Conservation (phyloP, 495 filamentous ascomycete species). For the Xylaria nigripes region DNA sequence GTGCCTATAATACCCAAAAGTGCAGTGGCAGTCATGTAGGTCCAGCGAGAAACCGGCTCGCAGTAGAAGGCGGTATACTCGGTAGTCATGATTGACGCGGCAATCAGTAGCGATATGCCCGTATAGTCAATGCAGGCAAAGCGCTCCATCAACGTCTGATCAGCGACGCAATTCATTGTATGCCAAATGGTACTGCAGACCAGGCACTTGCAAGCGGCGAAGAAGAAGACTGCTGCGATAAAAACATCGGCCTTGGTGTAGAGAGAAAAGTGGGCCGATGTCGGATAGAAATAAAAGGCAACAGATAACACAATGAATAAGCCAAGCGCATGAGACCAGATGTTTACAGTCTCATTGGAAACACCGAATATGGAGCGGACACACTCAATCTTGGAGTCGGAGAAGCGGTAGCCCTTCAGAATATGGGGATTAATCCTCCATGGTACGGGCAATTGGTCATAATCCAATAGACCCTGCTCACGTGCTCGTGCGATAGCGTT, state of each 20-base stretch:
- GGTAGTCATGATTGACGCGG: conserved; percentile 94
- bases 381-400: conserved; percentile 77
- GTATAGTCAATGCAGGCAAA: conserved; percentile 99
- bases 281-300: conserved; percentile 95
- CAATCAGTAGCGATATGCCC: conserved; percentile 92
- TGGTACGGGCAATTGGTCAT: conserved; percentile 81
- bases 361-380: conserved; percentile 71
- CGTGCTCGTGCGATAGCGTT: conserved; percentile 67
- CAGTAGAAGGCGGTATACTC: conserved; percentile 99
- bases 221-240: conserved; percentile 91
- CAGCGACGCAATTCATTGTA: conserved; percentile 92
- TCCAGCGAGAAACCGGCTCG: conserved; percentile 78
- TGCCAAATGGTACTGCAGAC: conserved; percentile 96
- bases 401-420: conserved; percentile 83
- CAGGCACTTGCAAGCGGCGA: conserved; percentile 91
- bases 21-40: conserved; percentile 77
- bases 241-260: conserved; percentile 81
- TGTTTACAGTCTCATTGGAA: conserved; percentile 94
- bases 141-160: conserved; percentile 80
- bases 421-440: conserved; percentile 97
- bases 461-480: conserved; percentile 75
- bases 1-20: conserved; percentile 77
- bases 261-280: conserved; percentile 70
- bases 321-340: conserved; percentile 91
- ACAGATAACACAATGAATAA: conserved; percentile 78